These are phyloP conservation scores for Corymbia calophylla DNA, from an alignment of 441 rosid genomes.

Conservation along the genomic window DNA sequence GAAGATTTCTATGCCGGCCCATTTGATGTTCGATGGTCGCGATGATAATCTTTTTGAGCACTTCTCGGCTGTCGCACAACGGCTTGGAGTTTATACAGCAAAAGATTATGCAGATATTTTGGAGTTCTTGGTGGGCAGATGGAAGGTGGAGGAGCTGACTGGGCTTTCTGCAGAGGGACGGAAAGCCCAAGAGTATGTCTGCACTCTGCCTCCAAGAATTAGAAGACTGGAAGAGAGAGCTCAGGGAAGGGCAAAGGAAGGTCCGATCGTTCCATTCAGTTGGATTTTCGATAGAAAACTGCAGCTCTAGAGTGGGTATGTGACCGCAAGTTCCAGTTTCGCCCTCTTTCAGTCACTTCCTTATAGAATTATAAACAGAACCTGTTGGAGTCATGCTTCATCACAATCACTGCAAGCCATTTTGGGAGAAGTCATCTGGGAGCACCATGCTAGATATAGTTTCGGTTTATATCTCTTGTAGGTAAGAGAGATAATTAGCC, in stretches of 20 bases:
- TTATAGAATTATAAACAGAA: neutral
- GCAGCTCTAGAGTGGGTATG: neutral
- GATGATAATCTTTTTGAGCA: neutral
- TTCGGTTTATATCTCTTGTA: neutral
- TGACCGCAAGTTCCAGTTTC: neutral
- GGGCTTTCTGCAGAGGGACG: constrained; percentile 3
- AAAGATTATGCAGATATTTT: constrained; percentile 3
- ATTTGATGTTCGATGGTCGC: neutral
- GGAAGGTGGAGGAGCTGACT: constrained; percentile 3
- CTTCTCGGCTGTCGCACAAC: neutral
- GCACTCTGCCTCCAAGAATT: neutral
- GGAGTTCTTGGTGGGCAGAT: constrained; percentile 5
- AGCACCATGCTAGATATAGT: neutral
- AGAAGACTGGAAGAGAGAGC: constrained; percentile 12
- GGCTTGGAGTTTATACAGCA: neutral
- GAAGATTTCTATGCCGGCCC: neutral
- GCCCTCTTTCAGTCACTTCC: neutral
- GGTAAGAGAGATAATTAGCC: neutral
- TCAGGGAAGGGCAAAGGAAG: neutral
- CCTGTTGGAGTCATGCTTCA: neutral
- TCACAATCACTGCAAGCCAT: neutral
- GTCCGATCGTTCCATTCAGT: neutral
- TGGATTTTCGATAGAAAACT: constrained; percentile 3
- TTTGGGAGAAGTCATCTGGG: neutral
- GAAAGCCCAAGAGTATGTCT: constrained; percentile 4